phyloP scores from a whole-genome alignment of 106 monocot genomes.

The Gastrodia elata region DNA sequence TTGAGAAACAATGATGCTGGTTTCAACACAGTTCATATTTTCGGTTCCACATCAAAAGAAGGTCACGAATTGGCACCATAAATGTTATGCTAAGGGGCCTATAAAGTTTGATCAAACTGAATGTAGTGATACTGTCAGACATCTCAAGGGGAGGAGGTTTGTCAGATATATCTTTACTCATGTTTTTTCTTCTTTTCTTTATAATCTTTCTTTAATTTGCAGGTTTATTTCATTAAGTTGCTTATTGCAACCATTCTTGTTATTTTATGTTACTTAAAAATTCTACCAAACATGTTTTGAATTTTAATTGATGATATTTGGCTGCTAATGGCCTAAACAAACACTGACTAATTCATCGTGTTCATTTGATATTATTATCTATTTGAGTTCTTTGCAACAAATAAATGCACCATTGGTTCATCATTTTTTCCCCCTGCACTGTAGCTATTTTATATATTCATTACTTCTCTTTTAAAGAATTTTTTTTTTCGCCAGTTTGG shows the following conservation, averaged over 20 bases:
- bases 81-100: background rate
- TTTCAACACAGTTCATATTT: background rate
- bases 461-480: background rate
- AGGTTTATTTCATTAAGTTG: background rate
- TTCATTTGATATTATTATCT: background rate
- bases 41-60: background rate
- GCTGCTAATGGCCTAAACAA: background rate
- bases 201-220: background rate
- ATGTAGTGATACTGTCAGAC: background rate
- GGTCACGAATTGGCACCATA: background rate
- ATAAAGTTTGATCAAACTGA: background rate
- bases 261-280: background rate
- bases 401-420: background rate
- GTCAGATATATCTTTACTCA: background rate
- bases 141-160: slow-evolving; percentile 3
- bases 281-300: background rate
- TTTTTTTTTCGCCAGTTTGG: background rate
- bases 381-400: background rate
- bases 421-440: background rate
- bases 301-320: background rate
- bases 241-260: background rate
- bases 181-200: background rate
- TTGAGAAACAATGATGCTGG: slow-evolving; percentile 9
- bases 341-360: background rate
- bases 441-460: background rate